These are phyloP conservation scores for Colletotrichum melonis DNA, from an alignment of 2,329 filamentous ascomycete genomes.

Conservation along the genomic window DNA sequence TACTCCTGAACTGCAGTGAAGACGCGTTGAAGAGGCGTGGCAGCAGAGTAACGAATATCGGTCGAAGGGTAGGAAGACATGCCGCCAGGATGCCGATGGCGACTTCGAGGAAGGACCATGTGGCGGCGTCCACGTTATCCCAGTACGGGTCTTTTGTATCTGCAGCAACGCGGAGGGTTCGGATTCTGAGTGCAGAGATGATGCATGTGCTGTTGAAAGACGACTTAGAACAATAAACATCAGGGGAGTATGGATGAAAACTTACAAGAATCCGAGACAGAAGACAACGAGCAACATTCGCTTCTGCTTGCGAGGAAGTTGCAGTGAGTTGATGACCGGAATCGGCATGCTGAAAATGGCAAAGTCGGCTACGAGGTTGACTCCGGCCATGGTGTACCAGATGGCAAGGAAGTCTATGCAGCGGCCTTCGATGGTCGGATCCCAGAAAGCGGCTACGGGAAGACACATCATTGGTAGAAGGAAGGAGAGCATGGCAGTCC, in stretches of 20 bases:
- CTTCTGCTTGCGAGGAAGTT: slow-evolving; percentile 40
- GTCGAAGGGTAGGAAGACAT: slow-evolving; percentile 44
- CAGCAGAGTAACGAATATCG: slow-evolving; percentile 40
- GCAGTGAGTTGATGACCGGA: slow-evolving; percentile 39
- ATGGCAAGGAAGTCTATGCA: slow-evolving; percentile 43
- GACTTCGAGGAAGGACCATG: slow-evolving; percentile 46
- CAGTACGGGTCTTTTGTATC: slow-evolving; percentile 40
- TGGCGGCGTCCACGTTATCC: slow-evolving; percentile 45
- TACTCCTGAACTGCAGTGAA: background rate
- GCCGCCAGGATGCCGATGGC: slow-evolving; percentile 44
- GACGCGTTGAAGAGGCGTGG: slow-evolving; percentile 37
- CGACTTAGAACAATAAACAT: background rate
- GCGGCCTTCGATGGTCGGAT: slow-evolving; percentile 32
- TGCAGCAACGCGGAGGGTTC: slow-evolving; percentile 41
- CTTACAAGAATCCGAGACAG: slow-evolving; percentile 44
- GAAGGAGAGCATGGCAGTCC: slow-evolving; percentile 43
- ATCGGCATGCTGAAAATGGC: slow-evolving; percentile 42
- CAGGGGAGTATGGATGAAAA: background rate
- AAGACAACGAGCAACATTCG: slow-evolving; percentile 39
- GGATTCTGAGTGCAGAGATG: slow-evolving; percentile 45
- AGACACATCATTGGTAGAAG: slow-evolving; percentile 44
- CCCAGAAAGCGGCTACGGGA: slow-evolving; percentile 43
- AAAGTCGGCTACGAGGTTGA: slow-evolving; percentile 44
- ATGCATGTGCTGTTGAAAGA: slow-evolving; percentile 39
- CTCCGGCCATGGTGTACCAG: slow-evolving; percentile 43